These are phyloP conservation scores for Eutrema salsugineum DNA, from an alignment of 441 rosid genomes.

Conservation along the genomic window DNA sequence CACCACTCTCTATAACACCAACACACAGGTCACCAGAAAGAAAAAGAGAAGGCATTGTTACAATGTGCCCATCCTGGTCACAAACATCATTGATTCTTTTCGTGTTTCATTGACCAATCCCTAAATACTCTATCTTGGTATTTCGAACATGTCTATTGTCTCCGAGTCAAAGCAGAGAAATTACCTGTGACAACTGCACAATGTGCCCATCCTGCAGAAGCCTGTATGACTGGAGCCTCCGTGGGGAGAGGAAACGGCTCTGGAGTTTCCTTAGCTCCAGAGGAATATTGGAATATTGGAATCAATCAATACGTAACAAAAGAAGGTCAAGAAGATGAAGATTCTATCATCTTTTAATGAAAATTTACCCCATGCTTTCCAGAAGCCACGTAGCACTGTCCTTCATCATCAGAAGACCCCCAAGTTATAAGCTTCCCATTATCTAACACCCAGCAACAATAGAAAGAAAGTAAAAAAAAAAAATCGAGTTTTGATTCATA, in stretches of 20 bases:
- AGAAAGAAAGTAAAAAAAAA: background rate
- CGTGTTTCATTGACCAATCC: no score
- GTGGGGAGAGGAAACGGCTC: conserved; percentile 58
- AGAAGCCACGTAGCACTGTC: conserved; percentile 56
- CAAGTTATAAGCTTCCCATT: conserved; percentile 68
- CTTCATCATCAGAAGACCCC: conserved; percentile 70
- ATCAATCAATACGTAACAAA: conserved; percentile 19
- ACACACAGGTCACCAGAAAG: background rate
- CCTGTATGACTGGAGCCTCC: conserved; percentile 50
- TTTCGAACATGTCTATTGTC: no score
- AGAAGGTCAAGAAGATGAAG: background rate
- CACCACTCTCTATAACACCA: conserved; percentile 47
- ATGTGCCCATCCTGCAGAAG: conserved; percentile 77
- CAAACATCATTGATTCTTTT: no score
- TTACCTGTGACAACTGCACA: conserved; percentile 56
- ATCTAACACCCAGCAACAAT: conserved; percentile 28
- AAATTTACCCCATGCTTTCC: conserved; percentile 68
- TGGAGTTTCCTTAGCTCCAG: conserved; percentile 75
- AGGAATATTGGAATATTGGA: no score
- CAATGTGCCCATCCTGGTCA: background rate
- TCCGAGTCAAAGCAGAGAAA: background rate
- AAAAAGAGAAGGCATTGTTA: background rate
- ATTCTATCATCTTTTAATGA: conserved; percentile 9
- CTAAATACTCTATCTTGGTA: no score
- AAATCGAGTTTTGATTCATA: background rate